Evolutionary conservation across 345 rosid genomes (phyloP).

Genomic region (Eucalyptus regnans): DNA sequence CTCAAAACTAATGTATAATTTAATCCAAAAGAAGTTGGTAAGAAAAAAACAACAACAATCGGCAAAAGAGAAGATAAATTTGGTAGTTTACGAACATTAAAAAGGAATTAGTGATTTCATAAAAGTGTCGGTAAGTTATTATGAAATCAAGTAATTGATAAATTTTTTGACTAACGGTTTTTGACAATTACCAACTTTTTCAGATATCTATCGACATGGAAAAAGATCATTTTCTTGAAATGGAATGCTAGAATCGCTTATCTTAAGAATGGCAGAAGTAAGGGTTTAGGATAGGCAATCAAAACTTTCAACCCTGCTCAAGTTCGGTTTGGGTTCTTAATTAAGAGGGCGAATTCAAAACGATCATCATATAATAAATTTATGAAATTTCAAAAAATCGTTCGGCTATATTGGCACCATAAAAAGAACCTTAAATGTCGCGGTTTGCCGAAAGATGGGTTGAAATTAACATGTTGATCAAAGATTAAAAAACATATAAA

Average conservation of each 20-base stretch:
- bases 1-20: background rate
- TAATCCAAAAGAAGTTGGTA: background rate
- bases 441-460: background rate
- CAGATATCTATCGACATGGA: background rate
- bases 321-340: background rate
- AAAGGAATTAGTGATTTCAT: background rate
- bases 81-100: background rate
- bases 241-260: background rate
- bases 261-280: background rate
- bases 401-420: background rate
- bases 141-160: background rate
- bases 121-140: background rate
- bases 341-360: background rate
- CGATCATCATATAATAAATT: background rate
- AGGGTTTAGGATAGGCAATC: background rate
- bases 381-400: background rate
- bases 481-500: background rate
- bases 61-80: background rate
- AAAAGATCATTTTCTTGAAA: background rate
- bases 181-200: background rate
- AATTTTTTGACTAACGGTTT: background rate
- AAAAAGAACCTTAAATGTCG: background rate
- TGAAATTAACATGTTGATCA: background rate
- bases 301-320: background rate
- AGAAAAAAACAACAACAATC: background rate